Base-by-base conservation (phyloP, 1,139 yeast genomes). In the Geotrichum cucujoidarum region DNA sequence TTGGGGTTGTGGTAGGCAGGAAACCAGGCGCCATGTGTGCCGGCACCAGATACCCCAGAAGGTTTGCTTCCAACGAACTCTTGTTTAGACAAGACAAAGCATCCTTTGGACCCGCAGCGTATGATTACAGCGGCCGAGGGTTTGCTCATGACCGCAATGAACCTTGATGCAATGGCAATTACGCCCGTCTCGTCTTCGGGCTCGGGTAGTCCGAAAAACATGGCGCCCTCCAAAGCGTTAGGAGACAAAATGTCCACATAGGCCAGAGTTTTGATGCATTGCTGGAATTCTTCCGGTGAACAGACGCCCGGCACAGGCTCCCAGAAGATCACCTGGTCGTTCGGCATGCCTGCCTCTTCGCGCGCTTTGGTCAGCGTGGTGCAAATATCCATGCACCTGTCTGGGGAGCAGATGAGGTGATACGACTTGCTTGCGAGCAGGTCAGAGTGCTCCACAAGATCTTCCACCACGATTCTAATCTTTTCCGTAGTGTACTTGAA, bases 241-340 rank as follows among this genome's bases (percentile, higher is more conserved):
- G 97, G 97, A 0, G 95, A 78, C 36, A 89, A 72, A 0, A 89
- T 71, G 47, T 80, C 79, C 1, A 86, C 72, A 10, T 68, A 56
- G 13, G 71, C 67, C 24, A 86, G 63, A 2, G 80, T 67, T 4
- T 58, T 50, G 0, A 64, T 51, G 48, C 85, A 72, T 0, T 61
- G 63, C 0, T 60, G 60, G 36, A 75, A 68, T 51, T 78, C 74
- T 36, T 72, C 79, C 0, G 77, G 72, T 0, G 64, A 64, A 60
- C 95, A 87, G 21, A 76, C 77, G 49, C 81, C 84, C 0, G 97
- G 97, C 8, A 86, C 76, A 0, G 97, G 97, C 64, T 90, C 97
- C 81, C 90, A 90, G 0, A 86, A 75, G 47, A 1, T 36, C 21
- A 44, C 29, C 30, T 25, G 39, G 21, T 16, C 46, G 38, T 18